Evolutionary conservation across 2,329 filamentous ascomycete genomes (phyloP).

Genomic region (Aureobasidium subglaciale): DNA sequence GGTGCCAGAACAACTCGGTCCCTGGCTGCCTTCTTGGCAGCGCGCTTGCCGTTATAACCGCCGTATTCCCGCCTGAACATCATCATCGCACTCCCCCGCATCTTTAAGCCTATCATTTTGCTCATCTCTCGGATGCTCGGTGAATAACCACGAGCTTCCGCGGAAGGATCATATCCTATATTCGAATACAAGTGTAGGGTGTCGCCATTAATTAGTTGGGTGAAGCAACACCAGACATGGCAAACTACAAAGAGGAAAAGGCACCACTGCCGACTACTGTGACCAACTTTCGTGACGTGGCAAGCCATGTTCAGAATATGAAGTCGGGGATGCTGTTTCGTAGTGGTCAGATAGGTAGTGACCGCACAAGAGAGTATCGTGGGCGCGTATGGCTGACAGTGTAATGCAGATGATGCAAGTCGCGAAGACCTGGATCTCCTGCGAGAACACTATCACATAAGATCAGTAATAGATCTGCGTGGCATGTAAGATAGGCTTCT

Average conservation of each 20-base stretch:
- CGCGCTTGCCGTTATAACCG: not conserved
- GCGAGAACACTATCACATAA: not conserved
- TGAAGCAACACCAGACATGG: not conserved
- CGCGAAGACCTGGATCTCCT: not conserved
- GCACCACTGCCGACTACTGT: not conserved
- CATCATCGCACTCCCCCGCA: not conserved
- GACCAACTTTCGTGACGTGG: not conserved
- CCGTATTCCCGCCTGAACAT: not conserved
- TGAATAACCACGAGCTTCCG: not conserved
- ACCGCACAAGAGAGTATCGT: not conserved
- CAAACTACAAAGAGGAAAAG: not conserved
- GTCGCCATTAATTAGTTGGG: too few species aligned
- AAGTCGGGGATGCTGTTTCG: not conserved
- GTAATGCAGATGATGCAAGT: not conserved
- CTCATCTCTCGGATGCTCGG: not conserved
- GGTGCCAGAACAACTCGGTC: too few species aligned
- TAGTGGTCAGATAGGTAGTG: not conserved
- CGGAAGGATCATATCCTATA: not conserved
- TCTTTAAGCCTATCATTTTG: not conserved
- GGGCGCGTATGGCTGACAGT: not conserved
- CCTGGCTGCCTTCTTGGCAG: too few species aligned
- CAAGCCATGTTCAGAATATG: not conserved
- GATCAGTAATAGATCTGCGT: not conserved
- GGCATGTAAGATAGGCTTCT: not conserved
- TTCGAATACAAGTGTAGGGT: not conserved